These are phyloP conservation scores for Pelargonium nanum DNA, from an alignment of 345 rosid genomes.

Conservation along the genomic window DNA sequence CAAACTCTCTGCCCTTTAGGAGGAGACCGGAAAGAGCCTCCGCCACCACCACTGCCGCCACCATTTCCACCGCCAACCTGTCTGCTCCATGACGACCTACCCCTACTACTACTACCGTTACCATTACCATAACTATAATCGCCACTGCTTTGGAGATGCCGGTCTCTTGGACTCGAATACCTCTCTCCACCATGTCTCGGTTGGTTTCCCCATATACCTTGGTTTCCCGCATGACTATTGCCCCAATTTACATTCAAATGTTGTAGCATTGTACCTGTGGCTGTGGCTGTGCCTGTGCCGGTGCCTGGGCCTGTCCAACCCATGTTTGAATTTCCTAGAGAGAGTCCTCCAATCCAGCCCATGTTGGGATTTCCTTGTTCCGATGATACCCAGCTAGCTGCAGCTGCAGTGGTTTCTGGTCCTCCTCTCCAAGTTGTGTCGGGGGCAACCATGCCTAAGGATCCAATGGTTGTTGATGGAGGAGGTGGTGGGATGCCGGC, in stretches of 20 bases:
- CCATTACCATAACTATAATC: constrained; percentile 37
- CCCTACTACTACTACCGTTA: constrained; percentile 38
- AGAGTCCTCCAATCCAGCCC: constrained; percentile 16
- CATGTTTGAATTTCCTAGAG: constrained; percentile 18
- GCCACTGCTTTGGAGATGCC: constrained; percentile 30
- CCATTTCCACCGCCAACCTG: constrained; percentile 15
- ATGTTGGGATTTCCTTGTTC: constrained; percentile 34
- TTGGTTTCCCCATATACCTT: constrained; percentile 41
- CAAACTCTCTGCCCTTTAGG: constrained; percentile 68
- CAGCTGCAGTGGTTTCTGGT: constrained; percentile 22
- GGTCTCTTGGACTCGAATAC: constrained; percentile 40
- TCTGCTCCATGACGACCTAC: constrained; percentile 22
- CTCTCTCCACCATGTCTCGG: constrained; percentile 34
- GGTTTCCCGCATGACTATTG: constrained; percentile 17
- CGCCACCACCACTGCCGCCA: constrained; percentile 38
- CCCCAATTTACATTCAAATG: constrained; percentile 25
- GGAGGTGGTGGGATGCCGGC: constrained; percentile 40
- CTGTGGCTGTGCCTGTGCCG: constrained; percentile 28
- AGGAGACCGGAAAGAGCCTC: constrained; percentile 34
- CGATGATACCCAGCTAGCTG: constrained; percentile 24
- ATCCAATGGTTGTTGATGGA: constrained; percentile 28
- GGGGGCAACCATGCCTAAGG: constrained; percentile 18
- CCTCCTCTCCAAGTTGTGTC: constrained; percentile 33
- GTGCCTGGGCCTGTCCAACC: constrained; percentile 33
- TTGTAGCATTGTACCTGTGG: constrained; percentile 14